Evolutionary conservation across 768 basidiomycete species (phyloP).

Genomic region (Phlebiopsis gigantea): DNA sequence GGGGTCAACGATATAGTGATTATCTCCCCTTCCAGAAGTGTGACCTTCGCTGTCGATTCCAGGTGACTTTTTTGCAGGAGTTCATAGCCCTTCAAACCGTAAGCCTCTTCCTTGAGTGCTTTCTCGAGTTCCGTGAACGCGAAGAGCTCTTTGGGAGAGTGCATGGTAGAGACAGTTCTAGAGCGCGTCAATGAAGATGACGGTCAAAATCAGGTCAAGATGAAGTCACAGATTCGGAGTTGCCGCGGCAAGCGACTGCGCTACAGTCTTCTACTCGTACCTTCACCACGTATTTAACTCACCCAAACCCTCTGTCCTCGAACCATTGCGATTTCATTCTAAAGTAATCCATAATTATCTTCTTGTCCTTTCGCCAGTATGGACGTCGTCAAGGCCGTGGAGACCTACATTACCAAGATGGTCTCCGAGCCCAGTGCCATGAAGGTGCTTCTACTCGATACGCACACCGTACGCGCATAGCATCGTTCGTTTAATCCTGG

Average conservation of each 20-base stretch:
- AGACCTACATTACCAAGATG: constrained; percentile 88
- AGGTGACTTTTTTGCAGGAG: constrained; percentile 32
- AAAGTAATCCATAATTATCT: neutral
- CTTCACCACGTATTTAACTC: neutral
- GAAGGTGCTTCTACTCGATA: constrained; percentile 94
- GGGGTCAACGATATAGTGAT: constrained; percentile 44
- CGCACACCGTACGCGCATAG: constrained; percentile 74
- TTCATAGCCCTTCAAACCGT: constrained; percentile 46
- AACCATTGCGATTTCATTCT: neutral
- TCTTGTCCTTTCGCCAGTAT: constrained; percentile 35
- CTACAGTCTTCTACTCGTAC: neutral
- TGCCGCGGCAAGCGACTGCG: neutral
- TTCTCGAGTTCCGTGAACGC: constrained; percentile 40
- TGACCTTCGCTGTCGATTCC: constrained; percentile 49
- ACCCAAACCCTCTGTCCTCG: neutral
- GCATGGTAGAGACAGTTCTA: too few species aligned
- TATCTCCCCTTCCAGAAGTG: constrained; percentile 48
- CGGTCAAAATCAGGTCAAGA: neutral
- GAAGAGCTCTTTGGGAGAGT: neutral
- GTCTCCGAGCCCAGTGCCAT: constrained; percentile 81
- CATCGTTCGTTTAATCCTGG: neutral
- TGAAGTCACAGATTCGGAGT: too few species aligned
- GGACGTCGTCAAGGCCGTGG: constrained; percentile 95
- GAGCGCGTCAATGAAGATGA: neutral
- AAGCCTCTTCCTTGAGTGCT: constrained; percentile 54